Percentiles rank a stretch among this genome's conserved stretches.
Evolutionary conservation across 2,329 filamentous ascomycete genomes (phyloP).

Genomic region (Phyllosticta citriasiana): DNA sequence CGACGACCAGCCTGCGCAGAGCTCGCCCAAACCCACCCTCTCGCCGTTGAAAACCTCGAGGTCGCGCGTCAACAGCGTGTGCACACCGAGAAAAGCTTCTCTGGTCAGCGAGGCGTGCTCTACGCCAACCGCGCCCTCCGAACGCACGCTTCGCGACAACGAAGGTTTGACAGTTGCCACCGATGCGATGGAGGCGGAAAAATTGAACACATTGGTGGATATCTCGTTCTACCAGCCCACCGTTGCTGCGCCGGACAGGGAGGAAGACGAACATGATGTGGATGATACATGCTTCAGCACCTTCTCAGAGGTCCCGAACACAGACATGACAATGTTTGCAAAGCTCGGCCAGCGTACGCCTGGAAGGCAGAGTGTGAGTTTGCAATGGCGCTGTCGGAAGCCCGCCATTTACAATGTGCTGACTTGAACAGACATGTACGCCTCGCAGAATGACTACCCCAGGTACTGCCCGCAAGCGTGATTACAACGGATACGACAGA

Average conservation of each 20-base stretch:
- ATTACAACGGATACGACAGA: constrained; percentile 26
- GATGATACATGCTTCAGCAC: constrained; percentile 73
- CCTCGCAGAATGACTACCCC: constrained; percentile 31
- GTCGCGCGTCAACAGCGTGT: constrained; percentile 15
- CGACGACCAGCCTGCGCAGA: constrained; percentile 20
- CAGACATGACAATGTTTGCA: constrained; percentile 73
- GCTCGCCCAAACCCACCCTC: constrained; percentile 21
- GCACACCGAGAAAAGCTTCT: constrained; percentile 7
- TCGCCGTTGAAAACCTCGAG: constrained; percentile 22
- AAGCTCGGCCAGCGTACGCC: constrained; percentile 51
- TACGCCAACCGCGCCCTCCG: constrained; percentile 13
- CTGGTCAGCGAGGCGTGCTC: constrained; percentile 15
- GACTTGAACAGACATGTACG: constrained; percentile 8
- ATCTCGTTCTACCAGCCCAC: constrained; percentile 15
- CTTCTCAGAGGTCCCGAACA: constrained; percentile 72
- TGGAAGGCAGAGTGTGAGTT: constrained; percentile 24
- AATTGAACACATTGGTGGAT: constrained; percentile 15
- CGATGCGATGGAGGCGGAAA: constrained; percentile 23
- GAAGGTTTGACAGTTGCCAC: constrained; percentile 29
- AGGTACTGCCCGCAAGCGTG: constrained; percentile 36
- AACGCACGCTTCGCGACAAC: constrained; percentile 25
- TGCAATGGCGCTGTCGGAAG: background rate
- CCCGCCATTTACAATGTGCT: background rate
- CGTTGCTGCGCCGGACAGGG: constrained; percentile 15
- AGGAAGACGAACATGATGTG: constrained; percentile 19